These are phyloP conservation scores for Ophiobolus disseminans DNA, from an alignment of 2,329 filamentous ascomycete genomes.

Conservation along the genomic window DNA sequence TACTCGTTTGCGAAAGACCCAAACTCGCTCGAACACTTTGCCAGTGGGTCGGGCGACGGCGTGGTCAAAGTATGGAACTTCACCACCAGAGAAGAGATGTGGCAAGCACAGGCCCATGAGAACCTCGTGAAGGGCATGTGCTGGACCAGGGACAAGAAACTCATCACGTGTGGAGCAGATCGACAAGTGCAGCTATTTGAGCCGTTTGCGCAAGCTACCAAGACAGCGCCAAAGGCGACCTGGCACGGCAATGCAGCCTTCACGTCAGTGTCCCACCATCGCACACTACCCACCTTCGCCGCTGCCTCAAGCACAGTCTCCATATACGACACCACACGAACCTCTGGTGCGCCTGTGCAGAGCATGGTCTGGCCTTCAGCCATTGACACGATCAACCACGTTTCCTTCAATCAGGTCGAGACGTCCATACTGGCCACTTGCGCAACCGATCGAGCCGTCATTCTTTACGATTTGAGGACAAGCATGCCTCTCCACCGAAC, in stretches of 20 bases:
- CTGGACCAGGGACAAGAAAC: conserved; percentile 85
- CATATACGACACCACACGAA: conserved; percentile 85
- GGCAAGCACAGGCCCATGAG: conserved; percentile 83
- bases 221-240: conserved; percentile 76
- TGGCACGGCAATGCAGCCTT: conserved; percentile 87
- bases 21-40: conserved; percentile 54
- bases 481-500: conserved; percentile 82
- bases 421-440: conserved; percentile 88
- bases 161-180: conserved; percentile 87
- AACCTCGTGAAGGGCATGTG: conserved; percentile 91
- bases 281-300: conserved; percentile 79
- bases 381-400: conserved; percentile 82
- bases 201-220: conserved; percentile 76
- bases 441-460: conserved; percentile 82
- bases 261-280: conserved; percentile 83
- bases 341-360: conserved; percentile 78
- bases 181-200: conserved; percentile 90
- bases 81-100: conserved; percentile 73
- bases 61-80: conserved; percentile 94
- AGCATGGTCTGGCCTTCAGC: conserved; percentile 86
- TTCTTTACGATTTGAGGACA: conserved; percentile 92
- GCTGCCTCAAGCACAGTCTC: conserved; percentile 79
- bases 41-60: conserved; percentile 69
- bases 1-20: conserved; percentile 59
- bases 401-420: conserved; percentile 93